Percentiles rank a stretch among this genome's conserved stretches.
Evolutionary conservation across 2,329 filamentous ascomycete genomes (phyloP).

Genomic region (Aspergillus unguis): DNA sequence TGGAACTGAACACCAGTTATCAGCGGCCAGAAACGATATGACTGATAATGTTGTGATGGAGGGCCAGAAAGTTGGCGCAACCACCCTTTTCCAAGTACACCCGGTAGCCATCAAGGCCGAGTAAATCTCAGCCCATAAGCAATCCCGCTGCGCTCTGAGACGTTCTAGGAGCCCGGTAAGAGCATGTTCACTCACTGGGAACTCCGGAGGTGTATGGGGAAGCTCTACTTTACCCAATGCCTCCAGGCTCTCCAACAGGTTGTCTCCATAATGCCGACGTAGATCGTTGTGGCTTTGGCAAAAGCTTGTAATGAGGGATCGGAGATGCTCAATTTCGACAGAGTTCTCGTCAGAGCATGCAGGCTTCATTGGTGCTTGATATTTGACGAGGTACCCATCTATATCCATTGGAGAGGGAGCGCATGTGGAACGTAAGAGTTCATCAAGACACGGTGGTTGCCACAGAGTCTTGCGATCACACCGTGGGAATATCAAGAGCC

Average conservation of each 20-base stretch:
- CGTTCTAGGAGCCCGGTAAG: not conserved
- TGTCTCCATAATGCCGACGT: not conserved
- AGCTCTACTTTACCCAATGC: not conserved
- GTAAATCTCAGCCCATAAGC: not conserved
- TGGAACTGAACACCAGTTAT: slow-evolving; percentile 4
- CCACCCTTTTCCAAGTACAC: not conserved
- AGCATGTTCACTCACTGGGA: not conserved
- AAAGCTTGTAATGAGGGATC: not conserved
- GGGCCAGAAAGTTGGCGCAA: not conserved
- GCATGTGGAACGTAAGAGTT: not conserved
- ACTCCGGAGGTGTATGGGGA: not conserved
- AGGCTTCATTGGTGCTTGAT: not conserved
- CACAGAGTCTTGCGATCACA: not conserved
- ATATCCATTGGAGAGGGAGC: not conserved
- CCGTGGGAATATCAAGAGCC: not conserved
- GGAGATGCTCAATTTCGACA: not conserved
- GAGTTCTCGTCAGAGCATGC: not conserved
- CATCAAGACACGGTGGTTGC: not conserved
- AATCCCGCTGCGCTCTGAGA: not conserved
- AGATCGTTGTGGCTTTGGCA: not conserved
- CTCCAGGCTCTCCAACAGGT: not conserved
- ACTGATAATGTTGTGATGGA: not conserved
- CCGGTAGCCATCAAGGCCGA: not conserved
- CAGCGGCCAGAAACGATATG: not conserved
- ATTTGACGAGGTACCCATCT: not conserved